phyloP scores from a whole-genome alignment of 768 basidiomycete genomes.

The Terana coerulea region DNA sequence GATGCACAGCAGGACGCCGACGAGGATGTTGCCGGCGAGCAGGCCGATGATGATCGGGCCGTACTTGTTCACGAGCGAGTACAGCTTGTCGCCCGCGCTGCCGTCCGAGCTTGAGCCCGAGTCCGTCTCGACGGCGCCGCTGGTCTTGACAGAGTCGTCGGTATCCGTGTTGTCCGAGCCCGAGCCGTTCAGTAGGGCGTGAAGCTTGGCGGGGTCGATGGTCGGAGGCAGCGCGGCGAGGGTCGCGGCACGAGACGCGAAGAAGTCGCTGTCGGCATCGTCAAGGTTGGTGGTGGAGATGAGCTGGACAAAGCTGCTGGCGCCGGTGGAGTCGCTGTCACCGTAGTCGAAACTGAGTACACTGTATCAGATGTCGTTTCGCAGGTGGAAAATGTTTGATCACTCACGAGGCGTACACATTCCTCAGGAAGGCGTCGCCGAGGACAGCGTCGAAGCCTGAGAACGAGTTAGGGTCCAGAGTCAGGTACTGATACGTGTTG shows the following conservation, averaged over 20 bases:
- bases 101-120: not conserved
- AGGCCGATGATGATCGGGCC: slow-evolving; percentile 17
- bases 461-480: slow-evolving; percentile 10
- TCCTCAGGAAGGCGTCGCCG: slow-evolving; percentile 32
- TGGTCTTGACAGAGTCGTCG: not conserved
- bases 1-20: slow-evolving; percentile 9
- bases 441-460: slow-evolving; percentile 27
- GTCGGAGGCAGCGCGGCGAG: slow-evolving; percentile 1
- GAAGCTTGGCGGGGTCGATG: not conserved
- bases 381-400: not conserved
- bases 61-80: slow-evolving; percentile 15
- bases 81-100: not conserved
- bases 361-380: not conserved
- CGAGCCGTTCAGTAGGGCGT: not conserved
- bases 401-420: slow-evolving; percentile 31
- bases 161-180: not conserved
- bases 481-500: slow-evolving; percentile 24
- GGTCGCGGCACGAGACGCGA: not conserved
- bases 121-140: not conserved
- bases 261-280: slow-evolving; percentile 1
- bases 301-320: slow-evolving; percentile 29
- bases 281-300: slow-evolving; percentile 21
- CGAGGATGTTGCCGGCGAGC: slow-evolving; percentile 15
- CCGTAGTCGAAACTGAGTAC: slow-evolving; percentile 20
- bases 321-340: slow-evolving; percentile 12